Evolutionary conservation across 345 rosid species (phyloP).

Genomic region (Alliaria petiolata): DNA sequence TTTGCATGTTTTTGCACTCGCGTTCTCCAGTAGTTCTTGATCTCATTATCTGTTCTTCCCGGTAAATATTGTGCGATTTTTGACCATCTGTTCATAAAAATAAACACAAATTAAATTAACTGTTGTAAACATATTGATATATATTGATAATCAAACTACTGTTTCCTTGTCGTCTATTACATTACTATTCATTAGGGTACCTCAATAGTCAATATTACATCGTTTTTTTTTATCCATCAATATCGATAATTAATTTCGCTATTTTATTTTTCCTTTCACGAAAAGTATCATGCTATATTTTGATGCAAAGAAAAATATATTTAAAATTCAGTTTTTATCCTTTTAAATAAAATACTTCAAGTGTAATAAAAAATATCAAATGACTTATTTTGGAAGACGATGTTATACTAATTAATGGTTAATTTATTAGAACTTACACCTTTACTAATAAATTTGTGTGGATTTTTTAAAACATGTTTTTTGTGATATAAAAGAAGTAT

Average conservation of each 20-base stretch:
- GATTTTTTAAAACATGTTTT: background rate
- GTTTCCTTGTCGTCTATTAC: background rate
- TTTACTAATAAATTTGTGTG: background rate
- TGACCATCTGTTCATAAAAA: conserved; percentile 61
- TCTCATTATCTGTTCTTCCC: conserved; percentile 94
- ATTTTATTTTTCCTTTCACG: background rate
- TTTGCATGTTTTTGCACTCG: conserved; percentile 94
- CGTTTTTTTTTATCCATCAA: background rate
- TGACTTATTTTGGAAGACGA: background rate
- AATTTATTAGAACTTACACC: background rate
- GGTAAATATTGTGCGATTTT: conserved; percentile 89
- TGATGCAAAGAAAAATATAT: too few relatives aligned
- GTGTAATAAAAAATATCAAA: background rate
- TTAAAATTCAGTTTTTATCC: too few relatives aligned
- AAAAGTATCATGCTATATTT: too few relatives aligned
- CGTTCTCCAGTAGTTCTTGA: conserved; percentile 96
- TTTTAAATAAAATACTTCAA: too few relatives aligned
- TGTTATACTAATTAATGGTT: background rate
- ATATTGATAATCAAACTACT: background rate
- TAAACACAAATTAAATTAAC: background rate
- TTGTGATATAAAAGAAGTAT: background rate
- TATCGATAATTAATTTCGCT: background rate
- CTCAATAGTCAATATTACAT: too few relatives aligned
- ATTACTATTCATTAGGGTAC: background rate
- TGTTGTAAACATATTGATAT: background rate